These are phyloP conservation scores for Prunus fruticosa DNA, from an alignment of 306 rosid species.

Conservation along the genomic window DNA sequence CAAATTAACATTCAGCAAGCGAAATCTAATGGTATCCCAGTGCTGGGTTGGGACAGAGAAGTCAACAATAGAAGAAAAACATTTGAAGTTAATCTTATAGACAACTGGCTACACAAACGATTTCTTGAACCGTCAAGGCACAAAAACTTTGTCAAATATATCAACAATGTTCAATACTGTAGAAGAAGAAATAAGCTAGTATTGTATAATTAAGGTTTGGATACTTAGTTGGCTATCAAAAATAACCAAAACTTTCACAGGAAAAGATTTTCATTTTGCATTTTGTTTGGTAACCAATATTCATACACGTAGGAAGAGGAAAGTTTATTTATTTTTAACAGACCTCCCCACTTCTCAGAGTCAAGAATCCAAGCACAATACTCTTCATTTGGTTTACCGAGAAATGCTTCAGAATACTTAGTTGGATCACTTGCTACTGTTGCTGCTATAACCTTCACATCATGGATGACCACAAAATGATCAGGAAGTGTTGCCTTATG, in stretches of 20 bases:
- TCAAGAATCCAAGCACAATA: conserved; percentile 92
- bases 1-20: conserved; percentile 23
- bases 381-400: conserved; percentile 83
- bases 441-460: conserved; percentile 83
- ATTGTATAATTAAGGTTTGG: not conserved
- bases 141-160: not conserved
- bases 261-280: not conserved
- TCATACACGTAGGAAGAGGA: not conserved
- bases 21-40: conserved; percentile 1
- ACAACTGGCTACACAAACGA: not conserved
- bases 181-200: not conserved
- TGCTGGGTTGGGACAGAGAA: not conserved
- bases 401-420: conserved; percentile 82
- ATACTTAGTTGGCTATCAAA: not conserved
- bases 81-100: not conserved
- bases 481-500: not conserved
- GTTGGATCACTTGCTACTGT: conserved; percentile 81
- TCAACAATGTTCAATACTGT: not conserved
- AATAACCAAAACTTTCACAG: not conserved
- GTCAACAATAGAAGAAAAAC: not conserved
- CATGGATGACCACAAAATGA: not conserved
- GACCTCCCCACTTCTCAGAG: conserved; percentile 99
- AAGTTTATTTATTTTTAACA: conserved; percentile 14
- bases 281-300: not conserved
- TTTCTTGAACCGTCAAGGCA: not conserved